phyloP scores from a whole-genome alignment of 805 yeast species.

The Wickerhamiella sorbophila region DNA sequence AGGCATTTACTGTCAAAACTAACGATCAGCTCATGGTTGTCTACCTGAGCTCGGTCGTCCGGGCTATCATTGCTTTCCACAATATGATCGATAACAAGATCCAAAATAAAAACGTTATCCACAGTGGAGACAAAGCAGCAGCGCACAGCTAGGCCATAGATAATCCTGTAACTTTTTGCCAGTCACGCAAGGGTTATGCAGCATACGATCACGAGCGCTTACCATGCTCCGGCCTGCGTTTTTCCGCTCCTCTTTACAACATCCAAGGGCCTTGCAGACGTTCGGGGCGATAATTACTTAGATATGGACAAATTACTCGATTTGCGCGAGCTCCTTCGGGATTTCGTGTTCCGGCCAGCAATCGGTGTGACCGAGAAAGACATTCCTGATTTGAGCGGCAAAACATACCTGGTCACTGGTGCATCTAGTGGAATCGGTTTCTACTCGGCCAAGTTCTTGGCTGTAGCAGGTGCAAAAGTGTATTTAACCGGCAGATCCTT shows the following conservation, averaged over 20 bases:
- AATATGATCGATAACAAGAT: slow-evolving; percentile 93
- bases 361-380: slow-evolving; percentile 11
- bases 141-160: neutral
- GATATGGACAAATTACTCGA: slow-evolving; percentile 5
- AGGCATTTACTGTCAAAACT: slow-evolving; percentile 82
- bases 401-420: slow-evolving; percentile 22
- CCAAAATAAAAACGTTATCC: slow-evolving; percentile 43
- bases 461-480: slow-evolving; percentile 25
- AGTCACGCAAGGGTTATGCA: neutral
- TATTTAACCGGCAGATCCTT: slow-evolving; percentile 29
- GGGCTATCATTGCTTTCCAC: slow-evolving; percentile 93
- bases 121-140: neutral
- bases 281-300: too few species aligned
- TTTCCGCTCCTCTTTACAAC: too few species aligned
- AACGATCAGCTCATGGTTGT: slow-evolving; percentile 94
- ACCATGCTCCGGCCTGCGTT: too few species aligned
- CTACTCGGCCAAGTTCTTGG: slow-evolving; percentile 14
- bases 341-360: slow-evolving; percentile 7
- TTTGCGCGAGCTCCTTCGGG: slow-evolving; percentile 10
- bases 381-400: slow-evolving; percentile 25
- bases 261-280: too few species aligned
- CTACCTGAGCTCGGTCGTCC: slow-evolving; percentile 74
- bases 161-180: neutral
- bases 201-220: too few species aligned
- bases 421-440: slow-evolving; percentile 18